Evolutionary conservation across 257 asterid genomes (phyloP), one percentile per base, ranked within the genome.

Genomic region (Petrea volubilis): DNA sequence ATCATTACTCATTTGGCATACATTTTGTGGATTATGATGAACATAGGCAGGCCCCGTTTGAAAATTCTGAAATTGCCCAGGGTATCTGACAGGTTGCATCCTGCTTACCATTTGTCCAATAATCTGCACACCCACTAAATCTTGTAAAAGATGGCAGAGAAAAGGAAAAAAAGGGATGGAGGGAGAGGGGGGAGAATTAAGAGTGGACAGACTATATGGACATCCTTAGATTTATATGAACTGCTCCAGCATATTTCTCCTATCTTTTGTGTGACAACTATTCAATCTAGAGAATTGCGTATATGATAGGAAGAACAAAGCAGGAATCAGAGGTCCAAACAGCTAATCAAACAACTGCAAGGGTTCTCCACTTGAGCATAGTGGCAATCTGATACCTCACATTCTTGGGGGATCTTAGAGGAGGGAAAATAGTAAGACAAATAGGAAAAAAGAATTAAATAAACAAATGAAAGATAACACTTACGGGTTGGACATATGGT

Each of bases 21-120:
- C 98, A 80, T 82, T 88, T 78, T 90, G 96, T 27, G 88, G 74
- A 78, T 81, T 92, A 51, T 85, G 92, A 65, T 82, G 87, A 63
- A 74, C 36, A 73, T 80, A 91, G 34, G 84, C 75, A 41, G 83
- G 72, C 44, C 82, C 85, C 5, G 87, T 65, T 72, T 82, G 94
- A 71, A 82, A 74, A 63, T 79, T 86, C 73, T 80, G 86, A 76
- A 82, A 84, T 74, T 84, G 97, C 59, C 84, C 80, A 43, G 85
- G 72, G 78, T 83, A 88, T 77, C 91, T 81, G 64, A 78, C 77
- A 24, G 85, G 91, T 60, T 77, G 93, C 17, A 81, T 75, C 76
- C 90, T 70, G 90, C 76, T 87, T 63, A 80, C 84, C 71, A 78
- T 64, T 51, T 81, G 91, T 49, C 90, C 91, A 74, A 80, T 68